Conservation (phyloP, 805 yeast genomes). For the Metschnikowia vanudenii region DNA sequence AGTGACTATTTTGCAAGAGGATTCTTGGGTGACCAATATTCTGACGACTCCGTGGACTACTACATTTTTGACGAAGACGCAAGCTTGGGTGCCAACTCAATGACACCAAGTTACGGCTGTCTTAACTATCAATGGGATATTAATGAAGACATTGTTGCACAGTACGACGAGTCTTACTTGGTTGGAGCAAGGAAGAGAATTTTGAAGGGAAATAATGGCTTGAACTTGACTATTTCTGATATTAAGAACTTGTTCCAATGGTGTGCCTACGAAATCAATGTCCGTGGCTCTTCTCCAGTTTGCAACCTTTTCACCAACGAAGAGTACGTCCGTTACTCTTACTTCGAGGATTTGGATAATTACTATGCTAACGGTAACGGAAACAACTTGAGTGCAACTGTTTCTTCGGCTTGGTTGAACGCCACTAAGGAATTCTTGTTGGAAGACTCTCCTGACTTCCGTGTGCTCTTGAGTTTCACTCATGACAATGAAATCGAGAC, state of each 20-base stretch:
- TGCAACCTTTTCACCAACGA: conserved; percentile 67
- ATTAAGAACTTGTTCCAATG: conserved; percentile 52
- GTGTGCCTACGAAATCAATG: conserved; percentile 77
- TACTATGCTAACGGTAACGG: conserved; percentile 71
- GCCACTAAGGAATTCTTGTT: conserved; percentile 49
- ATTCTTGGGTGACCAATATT: conserved; percentile 47
- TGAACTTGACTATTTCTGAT: conserved; percentile 51
- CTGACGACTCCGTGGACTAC: conserved; percentile 30
- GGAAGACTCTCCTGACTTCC: conserved; percentile 42
- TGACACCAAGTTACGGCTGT: conserved; percentile 54
- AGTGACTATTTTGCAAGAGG: conserved; percentile 59
- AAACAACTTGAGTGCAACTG: conserved; percentile 50
- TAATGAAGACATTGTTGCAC: conserved; percentile 24
- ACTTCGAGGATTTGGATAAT: conserved; percentile 55
- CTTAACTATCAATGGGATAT: conserved; percentile 32
- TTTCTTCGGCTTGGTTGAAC: conserved; percentile 57
- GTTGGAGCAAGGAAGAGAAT: conserved; percentile 55
- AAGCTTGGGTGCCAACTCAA: conserved; percentile 54
- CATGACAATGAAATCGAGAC: conserved; percentile 71
- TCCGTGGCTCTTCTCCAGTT: conserved; percentile 61
- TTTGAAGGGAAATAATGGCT: conserved; percentile 52
- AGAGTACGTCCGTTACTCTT: conserved; percentile 63
- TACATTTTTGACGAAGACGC: conserved; percentile 48
- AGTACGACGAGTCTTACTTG: conserved; percentile 45
- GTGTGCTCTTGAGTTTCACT: conserved; percentile 66